phyloP scores from a whole-genome alignment of 495 filamentous ascomycete genomes.

The Evansstolkia leycettana region DNA sequence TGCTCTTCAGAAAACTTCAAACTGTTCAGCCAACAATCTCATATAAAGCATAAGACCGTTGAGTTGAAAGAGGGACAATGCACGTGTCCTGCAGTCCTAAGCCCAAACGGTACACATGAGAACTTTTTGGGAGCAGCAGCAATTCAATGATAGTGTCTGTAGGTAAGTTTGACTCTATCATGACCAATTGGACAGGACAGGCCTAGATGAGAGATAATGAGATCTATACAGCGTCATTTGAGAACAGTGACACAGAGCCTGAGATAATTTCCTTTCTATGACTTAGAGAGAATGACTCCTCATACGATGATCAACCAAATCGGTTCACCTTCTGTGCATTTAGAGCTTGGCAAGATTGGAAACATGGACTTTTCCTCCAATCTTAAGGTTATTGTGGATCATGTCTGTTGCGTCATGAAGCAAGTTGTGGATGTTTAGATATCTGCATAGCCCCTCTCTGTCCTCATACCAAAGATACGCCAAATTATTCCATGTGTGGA shows the following conservation, averaged over 20 bases:
- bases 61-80: too few relatives aligned
- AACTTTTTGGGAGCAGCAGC: too few relatives aligned
- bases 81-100: too few relatives aligned
- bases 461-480: constrained; percentile 40
- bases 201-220: too few relatives aligned
- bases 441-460: constrained; percentile 41
- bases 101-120: too few relatives aligned
- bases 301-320: constrained; percentile 58
- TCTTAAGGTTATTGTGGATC: constrained; percentile 53
- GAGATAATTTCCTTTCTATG: constrained; percentile 54
- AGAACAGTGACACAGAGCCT: constrained; percentile 51
- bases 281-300: constrained; percentile 63
- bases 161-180: too few relatives aligned
- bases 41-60: too few relatives aligned
- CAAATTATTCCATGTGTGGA: constrained; percentile 40
- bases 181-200: too few relatives aligned
- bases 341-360: constrained; percentile 52
- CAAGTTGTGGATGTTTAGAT: constrained; percentile 41
- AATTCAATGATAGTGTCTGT: too few relatives aligned
- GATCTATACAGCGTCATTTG: too few relatives aligned
- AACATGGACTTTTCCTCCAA: constrained; percentile 62
- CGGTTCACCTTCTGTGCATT: constrained; percentile 60
- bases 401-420: constrained; percentile 38
- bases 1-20: too few relatives aligned
- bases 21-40: too few relatives aligned